Conservation (phyloP, 2,329 filamentous ascomycete genomes). For the Thielaviopsis punctulata region DNA sequence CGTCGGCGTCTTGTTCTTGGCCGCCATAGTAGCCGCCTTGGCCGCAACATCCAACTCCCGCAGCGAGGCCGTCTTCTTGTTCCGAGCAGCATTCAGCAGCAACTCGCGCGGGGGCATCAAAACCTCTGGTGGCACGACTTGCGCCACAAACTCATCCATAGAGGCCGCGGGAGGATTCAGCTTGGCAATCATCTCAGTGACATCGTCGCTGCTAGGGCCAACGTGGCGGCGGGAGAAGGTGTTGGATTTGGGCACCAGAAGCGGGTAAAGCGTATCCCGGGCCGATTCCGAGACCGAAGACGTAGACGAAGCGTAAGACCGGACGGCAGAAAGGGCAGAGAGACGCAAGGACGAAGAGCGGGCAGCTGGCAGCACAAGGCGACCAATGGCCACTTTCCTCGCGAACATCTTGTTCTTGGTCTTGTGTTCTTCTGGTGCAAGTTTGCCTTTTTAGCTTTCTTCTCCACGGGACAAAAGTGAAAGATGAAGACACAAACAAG, state of each 20-base stretch:
- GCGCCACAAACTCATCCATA: conserved; percentile 66
- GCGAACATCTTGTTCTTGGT: conserved; percentile 8
- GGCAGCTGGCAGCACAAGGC: conserved; percentile 7
- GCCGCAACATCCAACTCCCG: conserved; percentile 43
- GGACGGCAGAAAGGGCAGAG: background rate
- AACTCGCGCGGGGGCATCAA: conserved; percentile 22
- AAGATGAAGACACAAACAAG: background rate
- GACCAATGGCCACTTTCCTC: conserved; percentile 6
- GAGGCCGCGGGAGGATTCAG: conserved; percentile 57
- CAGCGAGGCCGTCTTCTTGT: conserved; percentile 19
- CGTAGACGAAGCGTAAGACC: background rate
- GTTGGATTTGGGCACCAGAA: conserved; percentile 10
- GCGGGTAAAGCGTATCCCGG: conserved; percentile 6
- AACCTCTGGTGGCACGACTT: conserved; percentile 70
- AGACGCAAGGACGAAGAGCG: background rate
- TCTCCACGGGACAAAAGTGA: background rate
- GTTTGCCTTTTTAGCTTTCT: too few relatives aligned
- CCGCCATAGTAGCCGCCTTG: conserved; percentile 20
- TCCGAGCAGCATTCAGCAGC: background rate
- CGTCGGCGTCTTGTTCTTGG: conserved; percentile 26
- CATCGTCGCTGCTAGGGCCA: conserved; percentile 55
- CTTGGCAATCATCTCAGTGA: conserved; percentile 60
- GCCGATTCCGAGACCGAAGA: conserved; percentile 2
- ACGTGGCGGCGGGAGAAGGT: conserved; percentile 68
- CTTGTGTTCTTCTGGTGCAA: background rate